Percentiles rank a stretch among this genome's conserved stretches.
Evolutionary conservation across 352 stramenopile genomes (phyloP).

Genomic region (Halophytophthora batemanensis): DNA sequence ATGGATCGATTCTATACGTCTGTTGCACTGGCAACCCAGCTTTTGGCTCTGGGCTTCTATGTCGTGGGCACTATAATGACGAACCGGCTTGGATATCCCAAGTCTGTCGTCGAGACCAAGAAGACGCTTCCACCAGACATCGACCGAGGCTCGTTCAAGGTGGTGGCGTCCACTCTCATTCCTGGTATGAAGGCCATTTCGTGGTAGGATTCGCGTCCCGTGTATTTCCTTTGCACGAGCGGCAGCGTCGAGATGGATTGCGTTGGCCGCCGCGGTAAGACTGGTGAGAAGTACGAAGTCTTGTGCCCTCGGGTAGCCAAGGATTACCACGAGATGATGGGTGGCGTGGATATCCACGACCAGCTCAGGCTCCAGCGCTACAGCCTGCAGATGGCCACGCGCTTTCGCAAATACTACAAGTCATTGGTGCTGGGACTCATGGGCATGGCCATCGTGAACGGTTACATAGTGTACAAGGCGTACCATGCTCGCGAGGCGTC

Average conservation of each 20-base stretch:
- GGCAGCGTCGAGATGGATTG: constrained; percentile 4
- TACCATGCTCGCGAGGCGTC: constrained; percentile 9
- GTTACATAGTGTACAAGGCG: constrained; percentile 17
- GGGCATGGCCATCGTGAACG: constrained; percentile 19
- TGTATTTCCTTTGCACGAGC: constrained; percentile 12
- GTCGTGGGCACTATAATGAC: constrained; percentile 13
- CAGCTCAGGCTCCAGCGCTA: constrained; percentile 16
- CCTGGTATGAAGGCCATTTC: constrained; percentile 8
- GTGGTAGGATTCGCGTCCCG: constrained; percentile 7
- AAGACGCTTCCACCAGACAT: not conserved
- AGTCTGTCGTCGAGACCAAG: constrained; percentile 9
- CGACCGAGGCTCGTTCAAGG: not conserved
- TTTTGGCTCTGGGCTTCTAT: constrained; percentile 13
- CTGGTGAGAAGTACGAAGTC: constrained; percentile 1
- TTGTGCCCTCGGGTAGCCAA: constrained; percentile 4
- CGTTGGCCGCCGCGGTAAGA: not conserved
- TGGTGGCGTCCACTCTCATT: constrained; percentile 1
- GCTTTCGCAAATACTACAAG: constrained; percentile 23
- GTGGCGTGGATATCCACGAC: constrained; percentile 9
- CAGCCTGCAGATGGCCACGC: constrained; percentile 4
- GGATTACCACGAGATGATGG: constrained; percentile 18
- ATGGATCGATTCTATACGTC: constrained; percentile 18
- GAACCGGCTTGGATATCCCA: constrained; percentile 13
- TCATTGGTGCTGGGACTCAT: constrained; percentile 13
- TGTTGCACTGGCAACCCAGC: constrained; percentile 7